A percentile compares a stretch with the other conserved stretches of the same genome.
Evolutionary conservation across 1,284 basidiomycete species (phyloP).

Genomic region (Microbotryum saponariae): DNA sequence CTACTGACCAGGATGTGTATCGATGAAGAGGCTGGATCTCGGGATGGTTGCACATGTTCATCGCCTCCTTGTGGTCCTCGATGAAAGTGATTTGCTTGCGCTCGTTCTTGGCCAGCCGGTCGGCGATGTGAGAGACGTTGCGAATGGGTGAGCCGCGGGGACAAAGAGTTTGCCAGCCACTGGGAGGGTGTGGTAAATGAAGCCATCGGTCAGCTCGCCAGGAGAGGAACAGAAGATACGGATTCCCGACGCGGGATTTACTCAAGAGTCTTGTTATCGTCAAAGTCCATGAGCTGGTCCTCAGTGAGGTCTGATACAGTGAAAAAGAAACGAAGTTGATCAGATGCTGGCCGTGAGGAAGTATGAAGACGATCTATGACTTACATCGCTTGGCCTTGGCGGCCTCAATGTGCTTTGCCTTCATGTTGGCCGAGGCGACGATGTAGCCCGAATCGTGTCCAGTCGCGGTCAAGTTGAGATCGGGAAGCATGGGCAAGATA

Average conservation of each 20-base stretch:
- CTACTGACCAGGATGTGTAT: slow-evolving; percentile 23
- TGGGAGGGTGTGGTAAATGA: neutral
- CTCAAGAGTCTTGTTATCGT: slow-evolving; percentile 7
- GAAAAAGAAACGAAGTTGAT: too few species aligned
- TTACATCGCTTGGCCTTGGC: too few species aligned
- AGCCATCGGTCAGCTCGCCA: too few species aligned
- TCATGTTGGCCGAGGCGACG: too few species aligned
- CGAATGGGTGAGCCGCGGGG: slow-evolving; percentile 15
- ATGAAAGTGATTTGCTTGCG: slow-evolving; percentile 20
- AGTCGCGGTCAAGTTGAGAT: slow-evolving; percentile 11
- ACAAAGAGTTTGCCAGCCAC: slow-evolving; percentile 19
- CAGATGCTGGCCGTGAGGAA: too few species aligned
- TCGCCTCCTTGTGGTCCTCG: slow-evolving; percentile 26
- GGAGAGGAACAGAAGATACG: neutral
- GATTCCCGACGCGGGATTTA: too few species aligned
- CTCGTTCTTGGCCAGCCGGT: neutral
- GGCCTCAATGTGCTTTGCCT: too few species aligned
- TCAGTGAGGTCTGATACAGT: too few species aligned
- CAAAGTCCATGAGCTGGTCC: neutral
- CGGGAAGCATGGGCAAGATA: slow-evolving; percentile 14
- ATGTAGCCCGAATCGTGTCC: too few species aligned
- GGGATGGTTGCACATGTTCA: slow-evolving; percentile 32
- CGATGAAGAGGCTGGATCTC: slow-evolving; percentile 29
- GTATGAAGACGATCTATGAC: too few species aligned
- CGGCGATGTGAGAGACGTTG: neutral